Evolutionary conservation across 768 basidiomycete genomes (phyloP).

Genomic region (Rhodotorula kratochvilovae): DNA sequence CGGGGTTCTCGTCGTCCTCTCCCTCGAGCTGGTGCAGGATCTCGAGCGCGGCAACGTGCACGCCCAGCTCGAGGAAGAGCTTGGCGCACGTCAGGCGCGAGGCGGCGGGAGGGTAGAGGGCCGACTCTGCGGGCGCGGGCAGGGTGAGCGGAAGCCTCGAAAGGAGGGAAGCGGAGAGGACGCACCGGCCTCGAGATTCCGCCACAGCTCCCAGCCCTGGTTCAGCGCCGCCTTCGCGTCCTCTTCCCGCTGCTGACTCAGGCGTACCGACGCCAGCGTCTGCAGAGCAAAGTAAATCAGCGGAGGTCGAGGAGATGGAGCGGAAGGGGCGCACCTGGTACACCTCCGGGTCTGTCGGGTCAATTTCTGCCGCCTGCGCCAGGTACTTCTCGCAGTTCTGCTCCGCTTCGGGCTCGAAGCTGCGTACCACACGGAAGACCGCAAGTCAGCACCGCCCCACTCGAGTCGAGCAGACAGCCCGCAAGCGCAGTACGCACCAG

Average conservation of each 20-base stretch:
- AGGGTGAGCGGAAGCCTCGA: not conserved
- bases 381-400: conserved; percentile 41
- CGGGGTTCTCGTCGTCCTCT: conserved; percentile 44
- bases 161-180: no score
- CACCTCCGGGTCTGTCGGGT: conserved; percentile 43
- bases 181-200: conserved; percentile 26
- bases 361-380: conserved; percentile 36
- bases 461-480: not conserved
- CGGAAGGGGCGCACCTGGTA: conserved; percentile 25
- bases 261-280: conserved; percentile 38
- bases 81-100: conserved; percentile 36
- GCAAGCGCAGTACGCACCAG: conserved; percentile 31
- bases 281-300: not conserved
- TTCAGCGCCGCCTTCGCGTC: conserved; percentile 31
- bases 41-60: conserved; percentile 37
- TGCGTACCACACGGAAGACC: not conserved
- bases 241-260: conserved; percentile 32
- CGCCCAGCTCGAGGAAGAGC: conserved; percentile 35
- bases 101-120: conserved; percentile 21
- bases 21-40: conserved; percentile 41
- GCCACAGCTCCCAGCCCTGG: conserved; percentile 36
- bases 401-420: conserved; percentile 43
- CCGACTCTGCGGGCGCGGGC: conserved; percentile 8
- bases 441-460: not conserved
- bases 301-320: not conserved